Base-by-base conservation (phyloP, 2,329 filamentous ascomycete species). In the Eurotiales sp. region DNA sequence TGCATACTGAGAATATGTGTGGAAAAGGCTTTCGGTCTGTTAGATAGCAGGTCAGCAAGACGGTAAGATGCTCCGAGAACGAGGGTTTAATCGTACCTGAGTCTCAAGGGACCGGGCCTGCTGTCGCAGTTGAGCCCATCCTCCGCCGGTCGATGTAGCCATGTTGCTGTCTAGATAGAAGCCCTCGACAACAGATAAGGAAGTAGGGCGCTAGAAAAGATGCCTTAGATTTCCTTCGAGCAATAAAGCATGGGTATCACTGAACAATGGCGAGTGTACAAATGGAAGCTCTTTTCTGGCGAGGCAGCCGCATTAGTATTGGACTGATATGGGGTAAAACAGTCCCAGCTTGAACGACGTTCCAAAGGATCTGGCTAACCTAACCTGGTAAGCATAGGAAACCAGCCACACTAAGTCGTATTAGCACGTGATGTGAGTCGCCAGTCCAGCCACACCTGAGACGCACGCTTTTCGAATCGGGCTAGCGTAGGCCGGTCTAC, bases 111-210 rank as follows among this genome's bases (percentile, higher is more conserved):
- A 83, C 63, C 93, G 82, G 55, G 90, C 89, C 73, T 97, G 92
- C 69, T 96, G 90, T 63, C 93, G 88, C 60, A 97, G 80, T 75
- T 96, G 90, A 64, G 90, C 86, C 93, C 93, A 99, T 74, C 90
- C 86, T 57, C 81, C 78, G 56, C 74, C 71, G n/a, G 72, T 83
- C 57, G 80, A 70, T 59, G 77, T 66, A 57, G 79, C 73, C 80
- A 83, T 84, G 57, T 46, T 64, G 34, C 40, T 27, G 25, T 27
- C 25, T 10, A 27, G 25, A 27, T 27, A 5, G 25, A 27, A 27
- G 10, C 25, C n/a, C n/a, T n/a, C n/a, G n/a, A n/a, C n/a, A n/a
- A n/a, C n/a, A n/a, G n/a, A n/a, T n/a, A 36, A 44, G 42, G 45
- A 42, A 22, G 51, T 25, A 50, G 40, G 21, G n/a, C 22, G n/a